Base-by-base conservation (phyloP, 805 yeast genomes). In the Wickerhamomyces rabaulensis region DNA sequence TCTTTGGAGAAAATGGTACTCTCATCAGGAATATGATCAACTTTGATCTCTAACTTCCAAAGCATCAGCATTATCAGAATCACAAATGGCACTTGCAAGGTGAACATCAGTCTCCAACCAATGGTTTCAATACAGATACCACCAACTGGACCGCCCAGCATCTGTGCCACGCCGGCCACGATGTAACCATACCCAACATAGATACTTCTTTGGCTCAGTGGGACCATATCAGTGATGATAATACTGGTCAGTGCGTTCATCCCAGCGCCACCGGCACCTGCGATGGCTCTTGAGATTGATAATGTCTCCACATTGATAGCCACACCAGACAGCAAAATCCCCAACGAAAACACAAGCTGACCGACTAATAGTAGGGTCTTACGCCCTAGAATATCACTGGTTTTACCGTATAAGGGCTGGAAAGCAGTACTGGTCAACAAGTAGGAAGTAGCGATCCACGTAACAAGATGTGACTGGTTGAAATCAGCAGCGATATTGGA, bases 391-490 rank as follows among this genome's bases (percentile, higher is more conserved):
- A 86, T 76, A 53, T 87, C 92, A 39, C 85, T 76, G 27, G 84
- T 66, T 48, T 83, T 77, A 5, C 92, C 94, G 46, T 80, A 82
- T 22, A 86, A 60, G 0, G 89, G 91, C 63, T 84, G 91, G 61
- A 84, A 82, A 1, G 87, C 86, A 4, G 87, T 77, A 50, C 79
- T 80, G 1, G 91, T 82, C 25, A 87, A 65, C 27, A 87, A 67
- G 45, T 83, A 80, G 1, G 87, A 76, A 0, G 90, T 79, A 4
- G 90, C 89, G 3, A 85, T 83, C 91, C 92, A 85, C 3, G 80
- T 65, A 6, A 78, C 66, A 45, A 72, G 57, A 16, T 73, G 69
- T 37, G 80, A 68, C 40, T 76, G 78, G 40, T 78, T 63, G 58
- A 82, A 71, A 21, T 79, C 80, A 6, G 81, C 72, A 19, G 86